These are phyloP conservation scores for Populus trichocarpa DNA, from an alignment of 441 rosid genomes.

Conservation along the genomic window DNA sequence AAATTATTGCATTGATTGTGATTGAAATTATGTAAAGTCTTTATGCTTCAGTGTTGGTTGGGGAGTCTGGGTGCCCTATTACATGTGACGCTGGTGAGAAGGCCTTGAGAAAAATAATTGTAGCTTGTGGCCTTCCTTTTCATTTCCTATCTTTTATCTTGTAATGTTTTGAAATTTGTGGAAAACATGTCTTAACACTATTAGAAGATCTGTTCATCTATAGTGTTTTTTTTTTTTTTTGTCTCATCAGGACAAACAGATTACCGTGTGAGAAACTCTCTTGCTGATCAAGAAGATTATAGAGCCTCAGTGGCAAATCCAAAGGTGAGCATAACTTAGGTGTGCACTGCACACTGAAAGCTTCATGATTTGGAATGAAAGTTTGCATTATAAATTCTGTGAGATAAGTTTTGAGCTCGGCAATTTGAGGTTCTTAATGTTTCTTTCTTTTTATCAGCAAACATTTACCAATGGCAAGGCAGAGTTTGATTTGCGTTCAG, in stretches of 20 bases:
- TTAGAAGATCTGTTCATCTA: neutral
- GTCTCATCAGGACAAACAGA: constrained; percentile 45
- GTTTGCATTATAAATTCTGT: constrained; percentile 12
- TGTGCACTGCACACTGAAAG: constrained; percentile 8
- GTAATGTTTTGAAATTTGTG: neutral
- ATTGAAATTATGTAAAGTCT: neutral
- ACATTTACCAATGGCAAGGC: constrained; percentile 55
- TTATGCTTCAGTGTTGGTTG: neutral
- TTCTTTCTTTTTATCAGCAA: constrained; percentile 35
- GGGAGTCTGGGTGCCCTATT: neutral
- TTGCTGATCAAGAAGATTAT: constrained; percentile 49
- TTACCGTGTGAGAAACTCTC: constrained; percentile 32
- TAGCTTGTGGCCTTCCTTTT: neutral
- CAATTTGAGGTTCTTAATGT: constrained; percentile 1
- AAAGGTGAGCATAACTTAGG: constrained; percentile 47
- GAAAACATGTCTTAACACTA: neutral
- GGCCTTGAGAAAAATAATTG: neutral
- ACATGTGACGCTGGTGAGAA: neutral
- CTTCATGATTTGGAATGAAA: constrained; percentile 1
- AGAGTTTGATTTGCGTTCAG: constrained; percentile 55
- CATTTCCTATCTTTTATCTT: neutral
- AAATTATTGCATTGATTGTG: neutral
- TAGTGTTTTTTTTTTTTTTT: constrained; percentile 1
- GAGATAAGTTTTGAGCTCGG: constrained; percentile 3
- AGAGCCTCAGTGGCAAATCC: constrained; percentile 29